A percentile compares a stretch with the other conserved stretches of the same genome.
Conservation (phyloP, 2,329 filamentous ascomycete species). For the Paraphaeosphaeria minitans region DNA sequence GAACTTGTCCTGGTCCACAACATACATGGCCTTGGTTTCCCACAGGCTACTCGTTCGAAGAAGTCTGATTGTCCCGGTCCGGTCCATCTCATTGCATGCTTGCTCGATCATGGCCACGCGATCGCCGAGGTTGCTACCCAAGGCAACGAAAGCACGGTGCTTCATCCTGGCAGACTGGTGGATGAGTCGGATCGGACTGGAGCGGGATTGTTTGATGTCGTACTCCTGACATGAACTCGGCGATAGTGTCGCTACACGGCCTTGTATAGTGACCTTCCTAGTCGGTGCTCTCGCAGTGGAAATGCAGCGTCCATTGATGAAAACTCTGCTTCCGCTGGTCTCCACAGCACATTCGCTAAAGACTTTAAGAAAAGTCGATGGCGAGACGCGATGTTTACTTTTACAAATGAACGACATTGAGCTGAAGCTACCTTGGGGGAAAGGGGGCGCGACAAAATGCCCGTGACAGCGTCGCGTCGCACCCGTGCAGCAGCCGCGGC, state of each 20-base stretch:
- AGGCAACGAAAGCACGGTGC: slow-evolving; percentile 74
- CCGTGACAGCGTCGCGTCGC: slow-evolving; percentile 13
- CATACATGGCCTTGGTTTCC: slow-evolving; percentile 97
- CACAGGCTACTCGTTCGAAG: slow-evolving; percentile 85
- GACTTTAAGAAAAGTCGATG: background rate
- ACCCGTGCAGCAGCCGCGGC: background rate
- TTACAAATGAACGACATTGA: slow-evolving; percentile 1
- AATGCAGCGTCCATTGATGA: slow-evolving; percentile 4
- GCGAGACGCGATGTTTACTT: background rate
- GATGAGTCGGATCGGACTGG: slow-evolving; percentile 12
- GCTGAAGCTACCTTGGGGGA: background rate
- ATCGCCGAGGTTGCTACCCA: slow-evolving; percentile 92
- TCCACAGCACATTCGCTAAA: background rate
- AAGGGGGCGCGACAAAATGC: background rate
- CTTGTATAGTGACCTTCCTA: background rate
- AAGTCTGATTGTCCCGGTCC: slow-evolving; percentile 69
- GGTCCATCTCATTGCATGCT: slow-evolving; percentile 79
- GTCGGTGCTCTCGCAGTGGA: background rate
- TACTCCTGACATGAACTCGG: background rate
- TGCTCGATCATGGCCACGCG: slow-evolving; percentile 82
- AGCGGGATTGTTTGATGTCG: background rate
- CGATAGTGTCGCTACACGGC: background rate
- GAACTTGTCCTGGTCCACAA: slow-evolving; percentile 84
- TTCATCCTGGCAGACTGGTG: slow-evolving; percentile 20
- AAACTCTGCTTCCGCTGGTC: slow-evolving; percentile 6